Base-by-base conservation (phyloP, 257 asterid genomes). In the Nicotiana benthamiana region DNA sequence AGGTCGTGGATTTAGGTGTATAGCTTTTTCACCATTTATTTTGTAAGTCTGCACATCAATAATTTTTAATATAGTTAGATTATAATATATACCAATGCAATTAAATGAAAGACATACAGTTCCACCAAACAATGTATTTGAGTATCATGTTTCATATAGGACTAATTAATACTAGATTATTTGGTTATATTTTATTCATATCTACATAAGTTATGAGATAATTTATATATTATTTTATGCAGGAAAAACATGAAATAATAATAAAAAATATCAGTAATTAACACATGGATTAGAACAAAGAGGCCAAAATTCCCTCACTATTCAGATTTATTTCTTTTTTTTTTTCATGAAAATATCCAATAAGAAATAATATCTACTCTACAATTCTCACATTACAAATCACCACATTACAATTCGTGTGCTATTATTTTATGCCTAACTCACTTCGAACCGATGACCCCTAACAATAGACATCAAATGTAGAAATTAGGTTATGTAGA, bases 1-100 rank as follows among this genome's bases (percentile, higher is more conserved):
- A 57, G 93, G 93, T 75, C 97, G 86, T 40, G 96, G 93, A 82
- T 92, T 90, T 87, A 92, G 72, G 80, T 92, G 97, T 6, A 92
- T 86, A n/a, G 97, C 97, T 76, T 91, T 91, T 76, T 91, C 93
- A 22, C 96, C 96, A 75, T 92, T 92, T 62, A 90, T 91, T 84
- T 92, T 92, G 82, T 92, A 92, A 28, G 97, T 88, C 97, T 92
- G 85, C 53, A 75, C 64, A 20, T 62, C 2, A 77, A 32, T n/a
- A 13, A n/a, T 57, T 57, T 57, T 12, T 51, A 8, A 30, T 17
- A 30, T 15, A 30, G 74, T 70, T 43, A 70, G 5, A 24, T n/a
- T 10, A n/a, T 8, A 18, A 2, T 1, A 59, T 5, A 15, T 5
- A 13, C 30, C 70, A 15, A 0, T 15, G 0, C 15, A 15, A 15